phyloP scores from a whole-genome alignment of 495 filamentous ascomycete genomes.

The Hypoxylon subgilvum region DNA sequence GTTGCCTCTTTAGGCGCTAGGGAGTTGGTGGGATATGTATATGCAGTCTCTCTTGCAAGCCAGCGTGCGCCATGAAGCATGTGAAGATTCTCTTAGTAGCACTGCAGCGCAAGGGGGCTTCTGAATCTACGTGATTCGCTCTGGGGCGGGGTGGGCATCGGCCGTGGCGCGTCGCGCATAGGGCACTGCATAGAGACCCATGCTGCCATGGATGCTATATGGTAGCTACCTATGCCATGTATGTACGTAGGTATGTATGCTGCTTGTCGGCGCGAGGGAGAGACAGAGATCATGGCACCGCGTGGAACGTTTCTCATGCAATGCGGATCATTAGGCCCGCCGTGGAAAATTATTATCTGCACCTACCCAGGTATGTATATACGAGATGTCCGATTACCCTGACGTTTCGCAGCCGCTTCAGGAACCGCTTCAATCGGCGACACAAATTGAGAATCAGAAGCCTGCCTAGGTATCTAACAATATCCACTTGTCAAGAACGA shows the following conservation, averaged over 20 bases:
- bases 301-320: constrained; percentile 35
- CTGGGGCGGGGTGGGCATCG: constrained; percentile 20
- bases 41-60: constrained; percentile 13
- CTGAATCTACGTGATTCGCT: constrained; percentile 21
- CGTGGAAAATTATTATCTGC: constrained; percentile 17
- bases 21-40: constrained; percentile 15
- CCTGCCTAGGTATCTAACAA: constrained; percentile 16
- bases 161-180: constrained; percentile 6
- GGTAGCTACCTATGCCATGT: neutral
- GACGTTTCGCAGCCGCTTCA: constrained; percentile 11
- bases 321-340: constrained; percentile 25
- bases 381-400: constrained; percentile 16
- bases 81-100: constrained; percentile 26
- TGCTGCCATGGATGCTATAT: constrained; percentile 12
- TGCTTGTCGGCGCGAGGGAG: constrained; percentile 17
- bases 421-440: constrained; percentile 21
- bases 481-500: constrained; percentile 10
- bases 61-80: constrained; percentile 22
- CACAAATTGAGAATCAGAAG: neutral
- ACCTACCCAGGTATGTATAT: neutral
- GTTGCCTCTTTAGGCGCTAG: constrained; percentile 21
- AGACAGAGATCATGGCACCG: constrained; percentile 14
- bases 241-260: neutral
- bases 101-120: constrained; percentile 16
- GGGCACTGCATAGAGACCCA: constrained; percentile 9